Conservation (phyloP, 306 rosid species). For the Quercus berberidifolia region DNA sequence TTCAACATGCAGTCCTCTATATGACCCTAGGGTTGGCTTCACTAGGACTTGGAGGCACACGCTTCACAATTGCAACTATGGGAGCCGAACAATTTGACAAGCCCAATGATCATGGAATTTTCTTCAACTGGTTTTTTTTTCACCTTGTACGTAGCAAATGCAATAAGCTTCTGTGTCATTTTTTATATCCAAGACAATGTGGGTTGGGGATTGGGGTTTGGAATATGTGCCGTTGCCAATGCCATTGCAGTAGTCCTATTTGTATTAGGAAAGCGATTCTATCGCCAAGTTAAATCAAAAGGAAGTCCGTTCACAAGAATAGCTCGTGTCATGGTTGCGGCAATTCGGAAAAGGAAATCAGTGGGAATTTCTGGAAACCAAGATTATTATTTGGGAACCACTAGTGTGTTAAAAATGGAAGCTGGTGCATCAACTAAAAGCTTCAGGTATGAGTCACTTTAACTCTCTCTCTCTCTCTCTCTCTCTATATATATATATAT, state of each 20-base stretch:
- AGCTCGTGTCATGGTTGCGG: constrained; percentile 30
- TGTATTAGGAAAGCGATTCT: constrained; percentile 30
- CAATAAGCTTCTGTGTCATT: constrained; percentile 20
- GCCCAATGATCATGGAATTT: constrained; percentile 11
- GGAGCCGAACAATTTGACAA: constrained; percentile 38
- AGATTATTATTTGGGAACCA: constrained; percentile 12
- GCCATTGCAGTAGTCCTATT: constrained; percentile 6
- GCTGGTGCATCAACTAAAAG: constrained; percentile 2
- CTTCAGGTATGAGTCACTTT: constrained; percentile 8
- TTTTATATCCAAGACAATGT: constrained; percentile 36
- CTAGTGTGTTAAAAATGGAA: background rate
- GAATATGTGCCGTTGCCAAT: constrained; percentile 11
- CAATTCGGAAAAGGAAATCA: constrained; percentile 19
- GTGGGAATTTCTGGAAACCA: too few species aligned
- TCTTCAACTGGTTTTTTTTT: constrained; percentile 39
- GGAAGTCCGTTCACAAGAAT: constrained; percentile 39
- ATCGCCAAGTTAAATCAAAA: constrained; percentile 22
- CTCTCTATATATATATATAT: too few species aligned
- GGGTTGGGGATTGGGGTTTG: constrained; percentile 43
- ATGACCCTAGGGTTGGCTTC: constrained; percentile 20
- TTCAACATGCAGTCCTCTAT: constrained; percentile 32
- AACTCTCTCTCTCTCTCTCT: too few species aligned
- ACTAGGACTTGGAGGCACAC: constrained; percentile 37
- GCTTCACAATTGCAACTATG: constrained; percentile 39
- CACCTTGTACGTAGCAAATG: constrained; percentile 19